Evolutionary conservation across 306 rosid genomes (phyloP).

Genomic region (Casuarina equisetifolia): DNA sequence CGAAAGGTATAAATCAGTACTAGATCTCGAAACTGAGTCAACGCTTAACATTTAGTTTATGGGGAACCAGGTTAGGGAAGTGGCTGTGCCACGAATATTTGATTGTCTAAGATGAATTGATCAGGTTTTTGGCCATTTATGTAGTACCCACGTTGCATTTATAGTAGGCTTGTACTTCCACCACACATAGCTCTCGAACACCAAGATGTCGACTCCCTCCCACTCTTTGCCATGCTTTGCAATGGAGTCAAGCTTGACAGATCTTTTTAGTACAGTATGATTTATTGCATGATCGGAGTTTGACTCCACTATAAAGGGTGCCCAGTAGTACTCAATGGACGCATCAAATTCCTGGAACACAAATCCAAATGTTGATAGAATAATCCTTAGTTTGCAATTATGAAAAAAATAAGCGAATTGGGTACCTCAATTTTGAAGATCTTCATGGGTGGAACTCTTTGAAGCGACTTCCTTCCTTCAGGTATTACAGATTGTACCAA

Average conservation of each 20-base stretch:
- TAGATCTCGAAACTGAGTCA: neutral
- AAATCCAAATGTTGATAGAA: neutral
- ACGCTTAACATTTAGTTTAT: too few relatives aligned
- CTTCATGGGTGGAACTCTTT: conserved; percentile 79
- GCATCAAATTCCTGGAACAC: conserved; percentile 65
- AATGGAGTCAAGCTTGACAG: conserved; percentile 75
- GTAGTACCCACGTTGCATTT: conserved; percentile 67
- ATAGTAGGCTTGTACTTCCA: conserved; percentile 79
- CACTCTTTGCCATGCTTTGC: conserved; percentile 77
- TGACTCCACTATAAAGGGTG: conserved; percentile 86
- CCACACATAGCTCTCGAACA: conserved; percentile 94
- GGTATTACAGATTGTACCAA: conserved; percentile 77
- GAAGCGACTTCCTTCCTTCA: conserved; percentile 66
- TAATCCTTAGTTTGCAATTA: neutral
- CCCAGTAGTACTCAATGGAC: conserved; percentile 88
- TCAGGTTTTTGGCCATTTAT: too few relatives aligned
- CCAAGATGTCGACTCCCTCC: conserved; percentile 81
- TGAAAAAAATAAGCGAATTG: neutral
- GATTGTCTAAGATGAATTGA: too few relatives aligned
- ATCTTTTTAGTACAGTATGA: conserved; percentile 65
- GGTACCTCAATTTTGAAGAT: conserved; percentile 71
- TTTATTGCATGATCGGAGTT: conserved; percentile 92
- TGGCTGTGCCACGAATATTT: too few relatives aligned
- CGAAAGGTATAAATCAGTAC: neutral
- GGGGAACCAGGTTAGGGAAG: too few relatives aligned